Conservation (phyloP, 2,329 filamentous ascomycete species). For the Stachybotrys elegans region DNA sequence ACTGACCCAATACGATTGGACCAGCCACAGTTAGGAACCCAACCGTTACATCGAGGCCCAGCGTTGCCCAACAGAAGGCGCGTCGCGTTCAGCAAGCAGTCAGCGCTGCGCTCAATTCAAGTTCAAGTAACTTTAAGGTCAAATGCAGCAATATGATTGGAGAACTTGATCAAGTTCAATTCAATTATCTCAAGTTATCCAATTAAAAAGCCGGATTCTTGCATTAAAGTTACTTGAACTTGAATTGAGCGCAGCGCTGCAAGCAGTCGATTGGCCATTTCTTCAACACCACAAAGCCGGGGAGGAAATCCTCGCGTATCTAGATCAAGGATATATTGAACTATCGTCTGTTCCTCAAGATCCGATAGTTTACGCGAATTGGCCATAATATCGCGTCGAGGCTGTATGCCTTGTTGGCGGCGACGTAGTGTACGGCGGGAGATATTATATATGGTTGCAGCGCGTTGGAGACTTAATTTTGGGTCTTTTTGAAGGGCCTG, state of each 20-base stretch:
- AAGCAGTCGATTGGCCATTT: conserved; percentile 17
- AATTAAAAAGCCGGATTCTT: neutral
- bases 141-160: neutral
- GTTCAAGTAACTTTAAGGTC: neutral
- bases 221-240: neutral
- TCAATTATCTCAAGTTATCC: neutral
- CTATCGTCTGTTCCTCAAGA: too few relatives aligned
- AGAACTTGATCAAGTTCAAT: neutral
- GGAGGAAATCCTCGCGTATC: conserved; percentile 17
- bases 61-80: too few relatives aligned
- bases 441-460: too few relatives aligned
- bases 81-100: neutral
- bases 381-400: too few relatives aligned
- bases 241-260: neutral
- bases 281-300: conserved; percentile 14
- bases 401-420: too few relatives aligned
- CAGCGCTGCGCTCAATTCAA: neutral
- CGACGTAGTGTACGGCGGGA: too few relatives aligned
- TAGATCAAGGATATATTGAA: conserved; percentile 17
- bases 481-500: too few relatives aligned
- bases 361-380: too few relatives aligned
- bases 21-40: neutral
- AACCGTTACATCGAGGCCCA: neutral
- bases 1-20: neutral
- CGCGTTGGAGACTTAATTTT: too few relatives aligned